Percentiles rank a stretch among this genome's conserved stretches.
These are phyloP conservation scores for Edaphochlamys debaryana DNA, from an alignment of 139 green algal genomes.

Conservation along the genomic window DNA sequence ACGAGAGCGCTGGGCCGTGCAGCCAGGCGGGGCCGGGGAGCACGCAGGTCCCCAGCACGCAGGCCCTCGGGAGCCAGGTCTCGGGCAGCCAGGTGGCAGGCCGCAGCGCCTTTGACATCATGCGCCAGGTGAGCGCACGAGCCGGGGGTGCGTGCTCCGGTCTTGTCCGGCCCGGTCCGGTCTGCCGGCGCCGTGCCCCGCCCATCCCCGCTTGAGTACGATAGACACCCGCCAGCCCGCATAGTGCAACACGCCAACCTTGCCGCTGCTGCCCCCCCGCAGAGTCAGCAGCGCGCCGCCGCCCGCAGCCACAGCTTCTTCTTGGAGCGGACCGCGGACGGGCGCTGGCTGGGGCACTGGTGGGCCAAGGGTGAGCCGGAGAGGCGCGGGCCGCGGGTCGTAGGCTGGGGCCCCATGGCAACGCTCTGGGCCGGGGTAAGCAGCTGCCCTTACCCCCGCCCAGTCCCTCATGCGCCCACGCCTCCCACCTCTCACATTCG, in stretches of 20 bases:
- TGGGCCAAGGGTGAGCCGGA: constrained; percentile 22
- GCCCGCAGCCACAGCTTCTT: constrained; percentile 25
- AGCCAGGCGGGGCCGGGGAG: not conserved
- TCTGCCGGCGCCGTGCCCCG: not conserved
- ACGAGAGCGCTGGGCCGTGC: too few species aligned
- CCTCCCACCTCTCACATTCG: not conserved
- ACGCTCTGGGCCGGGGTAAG: too few species aligned
- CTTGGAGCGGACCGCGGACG: constrained; percentile 14
- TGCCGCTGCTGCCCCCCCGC: not conserved
- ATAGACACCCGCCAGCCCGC: not conserved
- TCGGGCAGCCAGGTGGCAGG: not conserved
- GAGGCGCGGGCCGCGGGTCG: too few species aligned
- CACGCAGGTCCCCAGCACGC: not conserved
- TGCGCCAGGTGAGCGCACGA: constrained; percentile 30
- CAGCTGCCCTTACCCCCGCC: too few species aligned
- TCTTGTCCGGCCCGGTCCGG: too few species aligned
- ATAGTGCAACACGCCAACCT: too few species aligned
- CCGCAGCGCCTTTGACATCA: constrained; percentile 20
- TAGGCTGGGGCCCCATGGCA: too few species aligned
- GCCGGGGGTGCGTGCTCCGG: too few species aligned
- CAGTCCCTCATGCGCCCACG: too few species aligned
- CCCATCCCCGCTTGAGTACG: not conserved
- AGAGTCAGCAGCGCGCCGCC: constrained; percentile 31
- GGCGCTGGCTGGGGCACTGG: constrained; percentile 31
- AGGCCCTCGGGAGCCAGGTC: not conserved